Evolutionary conservation across 2,329 filamentous ascomycete genomes (phyloP), one percentile per base, ranked within the genome.

Genomic region (Cordyceps farinosa): DNA sequence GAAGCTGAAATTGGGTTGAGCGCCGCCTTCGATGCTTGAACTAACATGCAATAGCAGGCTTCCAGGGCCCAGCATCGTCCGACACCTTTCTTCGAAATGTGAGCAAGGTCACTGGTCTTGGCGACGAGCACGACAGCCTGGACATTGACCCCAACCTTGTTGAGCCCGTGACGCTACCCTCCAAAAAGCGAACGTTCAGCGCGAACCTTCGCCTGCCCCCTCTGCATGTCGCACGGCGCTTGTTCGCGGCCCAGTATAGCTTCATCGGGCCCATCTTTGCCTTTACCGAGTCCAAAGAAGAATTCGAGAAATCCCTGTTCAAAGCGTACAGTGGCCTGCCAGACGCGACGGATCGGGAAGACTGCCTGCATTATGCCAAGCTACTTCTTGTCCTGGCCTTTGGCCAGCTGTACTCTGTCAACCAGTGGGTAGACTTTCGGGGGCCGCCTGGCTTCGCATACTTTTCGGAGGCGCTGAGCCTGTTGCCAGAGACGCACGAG

Each of bases 211-310:
- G 77, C 15, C 70, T 84, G 1, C 82, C 82, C 0, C 81, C 82
- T 0, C 74, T 79, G 11, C 79, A 83, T 38, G 78, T 82, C 65
- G 82, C 82, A 0, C 80, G 79, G 58, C 74, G 80, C 15, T 73
- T 82, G 2, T 84, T 81, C 64, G 75, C 76, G 34, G 79, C 81
- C 0, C 83, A 85, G 63, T 82, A 84, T 69, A 76, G 77, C 40
- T 85, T 83, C 61, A 84, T 85, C 22, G 83, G 83, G 11, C 84
- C 82, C 15, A 85, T 85, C 10, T 85, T 85, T 64, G 79, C 80
- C 11, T 81, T 85, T 51, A 77, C 80, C 0, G 77, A 80, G 32
- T 80, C 80, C 2, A 67, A 66, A 0, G 68, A 73, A 3, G 70
- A 76, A 17, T 84, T 84, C 59, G 80, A 84, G 64, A 67, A 71